Base-by-base conservation (phyloP, 441 rosid species). In the Erysimum pusillum region DNA sequence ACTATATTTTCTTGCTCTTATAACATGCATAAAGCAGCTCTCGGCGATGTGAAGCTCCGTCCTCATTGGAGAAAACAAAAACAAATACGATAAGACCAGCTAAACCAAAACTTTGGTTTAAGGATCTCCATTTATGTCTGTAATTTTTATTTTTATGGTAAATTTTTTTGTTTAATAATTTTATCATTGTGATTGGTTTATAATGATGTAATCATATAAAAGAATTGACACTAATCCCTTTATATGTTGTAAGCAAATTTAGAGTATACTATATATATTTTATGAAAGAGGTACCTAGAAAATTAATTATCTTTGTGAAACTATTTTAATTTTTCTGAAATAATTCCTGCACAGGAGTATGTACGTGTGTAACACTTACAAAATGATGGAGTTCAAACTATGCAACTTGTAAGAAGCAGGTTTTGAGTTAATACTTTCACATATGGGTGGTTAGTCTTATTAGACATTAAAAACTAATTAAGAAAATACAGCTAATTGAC, bases 401-500 rank as follows among this genome's bases (percentile, higher is more conserved):
- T 63, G 63, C 64, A 54, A 60, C 67, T 67, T 75, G 78, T 32
- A 67, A 54, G 65, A 58, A 48, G 39, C 46, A 67, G 48, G 45
- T 49, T 63, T 69, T 69, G 66, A 70, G 61, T 63, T 70, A 52
- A 60, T 68, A 70, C 49, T 77, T 71, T 71, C 62, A 77, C 46
- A 41, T 31, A 18, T 17, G 22, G 71, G 36, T 77, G 71, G 31
- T 63, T 70, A 63, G 25, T 62, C 65, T 28, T 45, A 36, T 9
- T 46, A 5, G 51, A 35, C 58, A 17, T 56, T 77, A 46, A 17
- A 7, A 28, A 62, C 28, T 64, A 46, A 0, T 49, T 14, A 7
- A n/a, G 36, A 59, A 6, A 25, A 13, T 67, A 67, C 75, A 73
- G 75, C 81, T 67, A 61, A 45, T 62, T 68, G 75, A 73, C 78